Evolutionary conservation across 495 filamentous ascomycete species (phyloP).

Genomic region (Tuber aestivum): DNA sequence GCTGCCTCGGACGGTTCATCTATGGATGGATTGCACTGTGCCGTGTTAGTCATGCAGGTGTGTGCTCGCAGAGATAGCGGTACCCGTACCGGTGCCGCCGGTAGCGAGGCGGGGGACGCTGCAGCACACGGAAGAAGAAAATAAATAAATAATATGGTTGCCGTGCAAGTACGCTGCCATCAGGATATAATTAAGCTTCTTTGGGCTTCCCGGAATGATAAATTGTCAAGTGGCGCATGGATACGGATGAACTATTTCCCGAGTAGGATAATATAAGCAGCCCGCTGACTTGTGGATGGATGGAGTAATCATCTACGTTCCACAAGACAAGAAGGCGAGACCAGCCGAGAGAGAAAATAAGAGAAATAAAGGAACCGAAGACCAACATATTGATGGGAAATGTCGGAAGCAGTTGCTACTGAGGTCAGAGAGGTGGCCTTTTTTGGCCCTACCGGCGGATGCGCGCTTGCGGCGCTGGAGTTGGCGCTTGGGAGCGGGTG

Average conservation of each 20-base stretch:
- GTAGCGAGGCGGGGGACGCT: not conserved
- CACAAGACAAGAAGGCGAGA: not conserved
- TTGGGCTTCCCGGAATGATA: not conserved
- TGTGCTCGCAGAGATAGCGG: too few species aligned
- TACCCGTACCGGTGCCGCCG: not conserved
- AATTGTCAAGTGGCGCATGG: not conserved
- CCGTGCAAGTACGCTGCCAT: too few species aligned
- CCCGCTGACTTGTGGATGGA: not conserved
- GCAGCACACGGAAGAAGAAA: not conserved
- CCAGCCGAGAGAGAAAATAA: not conserved
- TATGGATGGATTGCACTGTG: not conserved
- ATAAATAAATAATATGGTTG: too few species aligned
- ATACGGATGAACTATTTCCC: not conserved
- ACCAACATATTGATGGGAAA: not conserved
- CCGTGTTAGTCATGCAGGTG: not conserved
- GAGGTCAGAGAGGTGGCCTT: constrained; percentile 45
- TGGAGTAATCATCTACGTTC: not conserved
- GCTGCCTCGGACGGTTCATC: not conserved
- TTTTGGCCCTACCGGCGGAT: constrained; percentile 53
- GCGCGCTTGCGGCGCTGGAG: constrained; percentile 46
- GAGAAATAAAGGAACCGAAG: not conserved
- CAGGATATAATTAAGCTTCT: not conserved
- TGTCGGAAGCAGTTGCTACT: not conserved
- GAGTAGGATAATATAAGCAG: not conserved
- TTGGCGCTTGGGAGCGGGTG: constrained; percentile 48